Conservation (phyloP, 1,284 basidiomycete genomes). For the Ceraceosorus bombacis region DNA sequence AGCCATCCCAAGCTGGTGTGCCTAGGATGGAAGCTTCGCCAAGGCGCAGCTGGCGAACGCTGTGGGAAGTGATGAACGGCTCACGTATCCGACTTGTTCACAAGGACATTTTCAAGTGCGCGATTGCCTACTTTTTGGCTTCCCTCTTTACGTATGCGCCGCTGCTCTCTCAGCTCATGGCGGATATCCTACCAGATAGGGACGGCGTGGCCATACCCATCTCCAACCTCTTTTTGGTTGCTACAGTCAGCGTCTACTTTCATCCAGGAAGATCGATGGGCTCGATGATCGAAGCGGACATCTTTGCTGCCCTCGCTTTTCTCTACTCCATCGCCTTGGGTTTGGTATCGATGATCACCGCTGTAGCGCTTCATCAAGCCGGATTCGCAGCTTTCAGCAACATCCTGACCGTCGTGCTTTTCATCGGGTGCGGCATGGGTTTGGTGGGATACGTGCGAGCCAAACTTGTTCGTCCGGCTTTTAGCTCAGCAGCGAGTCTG, state of each 20-base stretch:
- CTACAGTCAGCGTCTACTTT: conserved; percentile 64
- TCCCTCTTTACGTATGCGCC: conserved; percentile 88
- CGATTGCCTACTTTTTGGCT: conserved; percentile 78
- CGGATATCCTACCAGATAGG: conserved; percentile 33
- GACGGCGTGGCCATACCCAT: conserved; percentile 27
- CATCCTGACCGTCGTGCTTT: conserved; percentile 54
- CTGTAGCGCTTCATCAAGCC: conserved; percentile 51
- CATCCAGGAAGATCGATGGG: conserved; percentile 67
- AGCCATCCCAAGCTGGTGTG: conserved; percentile 1
- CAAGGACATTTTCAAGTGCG: conserved; percentile 72
- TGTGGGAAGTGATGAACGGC: conserved; percentile 4
- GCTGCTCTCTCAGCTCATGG: conserved; percentile 41
- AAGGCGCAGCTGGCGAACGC: background rate
- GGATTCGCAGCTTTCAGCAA: conserved; percentile 50
- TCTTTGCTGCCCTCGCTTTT: conserved; percentile 67
- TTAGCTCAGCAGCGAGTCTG: conserved; percentile 66
- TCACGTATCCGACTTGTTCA: conserved; percentile 55
- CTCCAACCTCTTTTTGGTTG: conserved; percentile 78
- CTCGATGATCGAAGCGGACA: conserved; percentile 79
- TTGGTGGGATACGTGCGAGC: conserved; percentile 76
- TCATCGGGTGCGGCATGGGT: conserved; percentile 71
- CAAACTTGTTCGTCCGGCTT: conserved; percentile 79
- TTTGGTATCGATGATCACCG: conserved; percentile 59
- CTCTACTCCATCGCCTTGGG: conserved; percentile 67
- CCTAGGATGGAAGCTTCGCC: background rate